Evolutionary conservation across 768 basidiomycete species (phyloP), one percentile per base, ranked within the genome.

Genomic region (Boletus pseudopeckii): DNA sequence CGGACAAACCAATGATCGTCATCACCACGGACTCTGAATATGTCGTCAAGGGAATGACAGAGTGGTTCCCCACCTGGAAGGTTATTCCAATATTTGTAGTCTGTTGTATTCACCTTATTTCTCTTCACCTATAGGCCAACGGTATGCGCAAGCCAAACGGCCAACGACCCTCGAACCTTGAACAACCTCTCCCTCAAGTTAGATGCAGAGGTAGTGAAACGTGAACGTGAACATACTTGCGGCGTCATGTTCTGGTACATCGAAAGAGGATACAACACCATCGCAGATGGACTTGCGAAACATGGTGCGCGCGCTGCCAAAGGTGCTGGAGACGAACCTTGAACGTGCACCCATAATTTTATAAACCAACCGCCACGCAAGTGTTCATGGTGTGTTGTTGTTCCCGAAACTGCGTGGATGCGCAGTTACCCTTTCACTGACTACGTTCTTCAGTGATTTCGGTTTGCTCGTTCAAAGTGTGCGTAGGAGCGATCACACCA

Each of bases 241-340:
- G 51, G 43, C 14, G 55, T 73, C 28, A 50, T 40, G 20, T 70
- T 72, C 46, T 64, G 64, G 55, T 52, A 62, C 34, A 51, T 73
- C 41, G 42, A 38, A 9, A 57, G 66, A 40, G 51, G 54, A 24
- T 58, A 60, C 49, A 71, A 72, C 43, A 17, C 20, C 5, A 46
- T 67, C 15, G 66, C 64, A 3, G 69, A 70, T 46, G 40, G n/a
- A 30, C 48, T 67, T 1, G 67, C 68, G 0, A 70, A 60, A 18
- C 7, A 37, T 7, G 47, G 47, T 13, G 50, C 53, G 22, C 33
- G 34, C 2, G 26, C 14, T 26, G 24, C 39, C 36, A 11, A 5
- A 17, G 13, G 20, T 22, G 7, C 20, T 7, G 52, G 38, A 32
- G 10, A 26, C 17, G n/a, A 9, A 6, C 22, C 9, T 24, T 22